A percentile compares a stretch with the other conserved stretches of the same genome.
Evolutionary conservation across 2,329 filamentous ascomycete genomes (phyloP).

Genomic region (Fusarium sp.): DNA sequence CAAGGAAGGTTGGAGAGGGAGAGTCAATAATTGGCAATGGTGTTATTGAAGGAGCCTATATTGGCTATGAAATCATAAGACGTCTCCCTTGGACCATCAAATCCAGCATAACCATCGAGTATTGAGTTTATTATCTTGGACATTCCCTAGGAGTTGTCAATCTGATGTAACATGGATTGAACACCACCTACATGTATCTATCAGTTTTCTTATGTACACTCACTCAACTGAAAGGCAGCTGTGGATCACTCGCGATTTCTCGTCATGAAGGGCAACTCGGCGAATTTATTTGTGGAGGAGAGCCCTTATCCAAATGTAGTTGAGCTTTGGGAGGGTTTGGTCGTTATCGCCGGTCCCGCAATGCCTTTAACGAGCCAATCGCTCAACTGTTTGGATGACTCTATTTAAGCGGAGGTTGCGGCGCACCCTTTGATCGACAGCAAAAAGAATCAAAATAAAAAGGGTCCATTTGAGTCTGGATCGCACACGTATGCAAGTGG

Average conservation of each 20-base stretch:
- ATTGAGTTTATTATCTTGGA: neutral
- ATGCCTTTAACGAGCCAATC: slow-evolving; percentile 34
- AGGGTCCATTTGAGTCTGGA: slow-evolving; percentile 40
- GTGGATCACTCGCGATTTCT: slow-evolving; percentile 14
- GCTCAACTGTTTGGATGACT: slow-evolving; percentile 13
- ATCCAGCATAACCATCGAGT: neutral
- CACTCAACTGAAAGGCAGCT: slow-evolving; percentile 21
- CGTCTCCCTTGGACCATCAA: neutral
- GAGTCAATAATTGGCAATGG: slow-evolving; percentile 26
- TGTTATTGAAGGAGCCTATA: slow-evolving; percentile 17
- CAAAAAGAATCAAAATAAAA: slow-evolving; percentile 5
- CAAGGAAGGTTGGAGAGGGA: slow-evolving; percentile 10
- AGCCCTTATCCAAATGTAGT: slow-evolving; percentile 31
- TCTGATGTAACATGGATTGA: neutral
- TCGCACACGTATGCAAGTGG: slow-evolving; percentile 33
- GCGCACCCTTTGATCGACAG: slow-evolving; percentile 17
- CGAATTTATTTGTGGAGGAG: slow-evolving; percentile 17
- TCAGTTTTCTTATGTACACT: neutral
- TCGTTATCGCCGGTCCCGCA: slow-evolving; percentile 26
- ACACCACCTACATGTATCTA: neutral
- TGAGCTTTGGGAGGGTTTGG: neutral
- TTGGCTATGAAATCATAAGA: slow-evolving; percentile 11
- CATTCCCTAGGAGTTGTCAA: neutral
- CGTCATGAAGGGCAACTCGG: neutral
- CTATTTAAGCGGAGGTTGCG: slow-evolving; percentile 13